Percentiles rank a stretch among this genome's conserved stretches.
Evolutionary conservation across 345 rosid genomes (phyloP).

Genomic region (Eutrema japonicum): DNA sequence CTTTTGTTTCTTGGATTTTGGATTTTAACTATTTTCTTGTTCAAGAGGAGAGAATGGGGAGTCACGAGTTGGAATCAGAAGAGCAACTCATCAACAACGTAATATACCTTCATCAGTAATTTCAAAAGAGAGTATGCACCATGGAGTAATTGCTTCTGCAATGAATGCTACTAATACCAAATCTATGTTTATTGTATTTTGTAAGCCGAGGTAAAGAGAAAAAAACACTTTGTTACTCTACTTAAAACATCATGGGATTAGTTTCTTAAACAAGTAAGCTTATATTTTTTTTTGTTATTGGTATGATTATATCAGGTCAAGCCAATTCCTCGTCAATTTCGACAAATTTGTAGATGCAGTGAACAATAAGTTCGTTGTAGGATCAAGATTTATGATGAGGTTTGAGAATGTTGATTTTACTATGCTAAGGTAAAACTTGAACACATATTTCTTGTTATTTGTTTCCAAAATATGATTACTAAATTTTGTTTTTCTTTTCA

Average conservation of each 20-base stretch:
- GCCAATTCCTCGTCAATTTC: conserved; percentile 64
- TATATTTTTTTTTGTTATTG: neutral
- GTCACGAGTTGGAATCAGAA: conserved; percentile 2
- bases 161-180: neutral
- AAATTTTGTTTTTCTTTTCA: neutral
- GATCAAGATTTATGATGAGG: conserved; percentile 66
- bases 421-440: neutral
- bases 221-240: neutral
- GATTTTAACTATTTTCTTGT: neutral
- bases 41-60: conserved; percentile 13
- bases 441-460: neutral
- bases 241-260: neutral
- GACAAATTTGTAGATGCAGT: conserved; percentile 57
- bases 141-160: neutral
- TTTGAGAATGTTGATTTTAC: conserved; percentile 63
- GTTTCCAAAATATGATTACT: neutral
- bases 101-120: neutral
- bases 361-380: conserved; percentile 53
- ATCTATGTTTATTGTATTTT: neutral
- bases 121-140: neutral
- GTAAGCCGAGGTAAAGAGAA: neutral
- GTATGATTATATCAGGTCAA: conserved; percentile 16
- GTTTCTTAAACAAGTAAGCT: neutral
- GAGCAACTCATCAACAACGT: neutral
- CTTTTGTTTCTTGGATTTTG: neutral